These are phyloP conservation scores for Nicotiana sylvestris DNA, from an alignment of 257 asterid species.

Conservation along the genomic window DNA sequence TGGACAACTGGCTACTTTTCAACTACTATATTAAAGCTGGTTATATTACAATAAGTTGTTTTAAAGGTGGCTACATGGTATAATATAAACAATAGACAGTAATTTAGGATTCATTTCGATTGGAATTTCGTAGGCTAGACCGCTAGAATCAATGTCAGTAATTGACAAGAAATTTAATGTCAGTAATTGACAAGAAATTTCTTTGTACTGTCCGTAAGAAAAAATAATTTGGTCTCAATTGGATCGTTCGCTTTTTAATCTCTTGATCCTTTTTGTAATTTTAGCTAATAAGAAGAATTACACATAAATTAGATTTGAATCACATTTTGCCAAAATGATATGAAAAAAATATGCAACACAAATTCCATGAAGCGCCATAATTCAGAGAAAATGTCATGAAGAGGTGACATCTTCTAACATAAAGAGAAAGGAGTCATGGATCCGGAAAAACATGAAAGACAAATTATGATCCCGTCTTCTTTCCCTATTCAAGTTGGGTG, in stretches of 20 bases:
- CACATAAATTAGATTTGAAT: not conserved
- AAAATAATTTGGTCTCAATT: not conserved
- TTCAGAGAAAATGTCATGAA: not conserved
- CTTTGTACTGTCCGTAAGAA: not conserved
- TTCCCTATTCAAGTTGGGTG: not conserved
- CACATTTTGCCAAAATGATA: not conserved
- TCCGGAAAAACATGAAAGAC: not conserved
- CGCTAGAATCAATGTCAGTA: not conserved
- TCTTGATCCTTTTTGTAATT: not conserved
- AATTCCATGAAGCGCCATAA: constrained; percentile 1
- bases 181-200: not conserved
- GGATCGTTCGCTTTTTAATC: not conserved
- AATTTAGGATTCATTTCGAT: not conserved
- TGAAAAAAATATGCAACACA: not conserved
- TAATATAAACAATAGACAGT: not conserved
- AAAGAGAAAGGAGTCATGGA: not conserved
- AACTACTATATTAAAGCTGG: not conserved
- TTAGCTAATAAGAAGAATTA: not conserved
- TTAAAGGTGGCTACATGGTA: not conserved
- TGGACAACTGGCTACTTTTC: not conserved
- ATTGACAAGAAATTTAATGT: not conserved
- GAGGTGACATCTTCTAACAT: not conserved
- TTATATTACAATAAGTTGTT: not conserved
- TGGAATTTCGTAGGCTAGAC: not conserved
- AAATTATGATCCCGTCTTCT: not conserved